Conservation (phyloP, 305 asterid genomes). For the Fraxinus angustifolia region DNA sequence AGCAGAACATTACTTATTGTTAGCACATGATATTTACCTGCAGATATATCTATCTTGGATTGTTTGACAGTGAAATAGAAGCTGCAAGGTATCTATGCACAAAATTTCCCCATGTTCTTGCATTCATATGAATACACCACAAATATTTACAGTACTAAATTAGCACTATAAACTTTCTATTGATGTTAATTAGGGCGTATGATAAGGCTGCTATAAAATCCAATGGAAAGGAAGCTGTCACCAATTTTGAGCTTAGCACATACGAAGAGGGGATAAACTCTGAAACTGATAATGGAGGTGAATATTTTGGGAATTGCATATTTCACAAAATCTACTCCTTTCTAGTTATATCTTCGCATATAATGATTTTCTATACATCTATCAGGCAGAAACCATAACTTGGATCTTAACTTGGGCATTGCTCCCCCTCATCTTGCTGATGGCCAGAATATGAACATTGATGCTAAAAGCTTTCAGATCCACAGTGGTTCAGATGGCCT, state of each 20-base stretch:
- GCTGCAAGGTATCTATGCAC: conserved; percentile 73
- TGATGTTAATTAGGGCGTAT: conserved; percentile 59
- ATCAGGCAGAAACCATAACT: conserved; percentile 40
- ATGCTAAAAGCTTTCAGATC: conserved; percentile 28
- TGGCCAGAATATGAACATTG: conserved; percentile 31
- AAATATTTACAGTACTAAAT: neutral
- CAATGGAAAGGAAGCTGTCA: conserved; percentile 88
- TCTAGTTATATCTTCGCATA: neutral
- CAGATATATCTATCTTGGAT: conserved; percentile 91
- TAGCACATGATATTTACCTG: conserved; percentile 26
- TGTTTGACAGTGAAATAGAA: conserved; percentile 84
- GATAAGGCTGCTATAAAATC: conserved; percentile 91
- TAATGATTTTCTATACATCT: conserved; percentile 13
- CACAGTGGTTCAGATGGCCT: conserved; percentile 34
- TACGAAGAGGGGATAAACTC: conserved; percentile 56
- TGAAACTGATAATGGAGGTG: conserved; percentile 52
- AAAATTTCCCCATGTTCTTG: conserved; percentile 16
- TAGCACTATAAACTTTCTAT: neutral
- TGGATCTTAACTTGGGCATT: conserved; percentile 72
- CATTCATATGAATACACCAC: neutral
- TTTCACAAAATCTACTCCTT: neutral
- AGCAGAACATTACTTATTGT: conserved; percentile 16
- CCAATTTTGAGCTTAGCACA: conserved; percentile 71
- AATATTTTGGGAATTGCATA: neutral
- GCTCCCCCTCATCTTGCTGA: conserved; percentile 45